phyloP scores from a whole-genome alignment of 108 stramenopile genomes.

The Fragilaria radians region DNA sequence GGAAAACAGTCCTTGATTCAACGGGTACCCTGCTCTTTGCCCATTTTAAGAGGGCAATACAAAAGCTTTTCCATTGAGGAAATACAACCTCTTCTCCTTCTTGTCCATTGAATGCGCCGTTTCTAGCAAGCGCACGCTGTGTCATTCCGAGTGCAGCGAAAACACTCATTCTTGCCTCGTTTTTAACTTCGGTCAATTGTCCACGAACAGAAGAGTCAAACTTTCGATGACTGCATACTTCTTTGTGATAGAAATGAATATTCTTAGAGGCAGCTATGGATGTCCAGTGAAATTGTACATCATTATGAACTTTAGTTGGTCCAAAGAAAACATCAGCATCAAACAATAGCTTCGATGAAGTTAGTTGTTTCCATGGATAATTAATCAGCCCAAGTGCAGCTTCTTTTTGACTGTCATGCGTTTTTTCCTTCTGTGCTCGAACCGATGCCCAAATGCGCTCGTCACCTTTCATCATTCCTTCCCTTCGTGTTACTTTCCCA shows the following conservation, averaged over 20 bases:
- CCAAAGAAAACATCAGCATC: conserved; percentile 10
- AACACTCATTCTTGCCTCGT: neutral
- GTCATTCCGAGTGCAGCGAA: neutral
- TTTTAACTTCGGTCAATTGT: conserved; percentile 3
- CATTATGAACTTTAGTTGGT: conserved; percentile 4
- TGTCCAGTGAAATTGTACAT: conserved; percentile 9
- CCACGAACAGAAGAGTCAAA: neutral
- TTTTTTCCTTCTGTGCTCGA: neutral
- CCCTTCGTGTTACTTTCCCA: neutral
- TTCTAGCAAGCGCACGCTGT: neutral
- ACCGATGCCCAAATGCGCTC: neutral
- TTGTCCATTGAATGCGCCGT: conserved; percentile 1
- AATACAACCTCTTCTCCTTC: neutral
- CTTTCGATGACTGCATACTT: neutral
- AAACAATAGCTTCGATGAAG: conserved; percentile 2
- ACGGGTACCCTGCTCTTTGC: neutral
- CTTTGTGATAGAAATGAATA: neutral
- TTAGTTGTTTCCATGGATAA: conserved; percentile 8
- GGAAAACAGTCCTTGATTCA: neutral
- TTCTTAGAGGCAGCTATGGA: conserved; percentile 3
- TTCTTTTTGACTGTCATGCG: neutral
- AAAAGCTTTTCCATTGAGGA: neutral
- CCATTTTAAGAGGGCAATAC: neutral
- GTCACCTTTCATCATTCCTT: conserved; percentile 3
- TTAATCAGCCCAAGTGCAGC: conserved; percentile 1